A percentile compares a stretch with the other conserved stretches of the same genome.
Conservation (phyloP, 2,329 filamentous ascomycete species). For the Knufia petricola region DNA sequence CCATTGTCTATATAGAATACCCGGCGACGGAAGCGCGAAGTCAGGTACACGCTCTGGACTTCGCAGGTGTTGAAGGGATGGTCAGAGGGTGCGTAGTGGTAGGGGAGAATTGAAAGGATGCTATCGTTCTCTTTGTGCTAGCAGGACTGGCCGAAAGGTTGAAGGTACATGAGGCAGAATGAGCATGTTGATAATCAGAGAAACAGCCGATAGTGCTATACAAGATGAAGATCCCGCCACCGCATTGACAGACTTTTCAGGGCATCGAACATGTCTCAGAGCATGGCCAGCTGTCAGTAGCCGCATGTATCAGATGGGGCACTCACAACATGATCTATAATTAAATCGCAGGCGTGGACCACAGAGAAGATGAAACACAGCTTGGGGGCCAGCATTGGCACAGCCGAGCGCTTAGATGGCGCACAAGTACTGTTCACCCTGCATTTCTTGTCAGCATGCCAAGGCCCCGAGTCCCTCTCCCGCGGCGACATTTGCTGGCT, state of each 20-base stretch:
- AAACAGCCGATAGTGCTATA: not conserved
- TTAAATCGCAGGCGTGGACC: not conserved
- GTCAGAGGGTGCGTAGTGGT: not conserved
- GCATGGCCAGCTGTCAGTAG: too few species aligned
- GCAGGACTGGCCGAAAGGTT: not conserved
- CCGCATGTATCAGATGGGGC: too few species aligned
- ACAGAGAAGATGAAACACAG: not conserved
- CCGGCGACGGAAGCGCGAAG: not conserved
- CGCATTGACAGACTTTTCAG: too few species aligned
- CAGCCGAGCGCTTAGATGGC: not conserved
- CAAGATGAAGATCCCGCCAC: too few species aligned
- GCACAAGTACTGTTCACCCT: not conserved
- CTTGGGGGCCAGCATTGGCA: not conserved
- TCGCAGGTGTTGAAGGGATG: not conserved
- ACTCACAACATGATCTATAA: not conserved
- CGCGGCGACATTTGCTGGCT: too few species aligned
- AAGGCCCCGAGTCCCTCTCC: not conserved
- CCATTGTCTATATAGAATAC: not conserved
- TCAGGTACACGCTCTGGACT: not conserved
- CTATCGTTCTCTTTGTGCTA: not conserved
- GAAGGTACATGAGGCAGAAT: not conserved
- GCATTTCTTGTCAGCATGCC: not conserved
- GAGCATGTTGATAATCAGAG: not conserved
- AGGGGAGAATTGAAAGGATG: too few species aligned
- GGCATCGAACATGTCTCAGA: too few species aligned